phyloP scores from a whole-genome alignment of 176 grass and related monocot species.

The Phoenix roebelenii region DNA sequence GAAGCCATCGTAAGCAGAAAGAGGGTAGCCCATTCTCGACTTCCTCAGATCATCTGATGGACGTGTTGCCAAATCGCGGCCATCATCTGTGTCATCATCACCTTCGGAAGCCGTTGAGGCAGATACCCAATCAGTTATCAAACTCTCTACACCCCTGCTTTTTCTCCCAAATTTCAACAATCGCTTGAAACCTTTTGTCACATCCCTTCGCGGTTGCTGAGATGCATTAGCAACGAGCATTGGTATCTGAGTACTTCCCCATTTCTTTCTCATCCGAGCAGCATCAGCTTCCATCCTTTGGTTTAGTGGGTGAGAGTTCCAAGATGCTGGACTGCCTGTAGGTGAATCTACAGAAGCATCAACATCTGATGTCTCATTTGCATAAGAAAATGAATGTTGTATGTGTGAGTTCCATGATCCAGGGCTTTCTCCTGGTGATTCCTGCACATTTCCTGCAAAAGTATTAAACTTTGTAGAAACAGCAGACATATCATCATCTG shows the following conservation, averaged over 20 bases:
- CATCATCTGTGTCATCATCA: slow-evolving; percentile 8
- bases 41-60: slow-evolving; percentile 13
- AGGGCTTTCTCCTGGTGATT: slow-evolving; percentile 29
- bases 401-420: slow-evolving; percentile 60
- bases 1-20: slow-evolving; percentile 15
- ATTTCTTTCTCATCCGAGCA: slow-evolving; percentile 24
- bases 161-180: slow-evolving; percentile 60
- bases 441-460: slow-evolving; percentile 20
- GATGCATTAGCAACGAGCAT: slow-evolving; percentile 4
- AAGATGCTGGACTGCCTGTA: slow-evolving; percentile 23
- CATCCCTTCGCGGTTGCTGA: slow-evolving; percentile 40
- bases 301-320: slow-evolving; percentile 27
- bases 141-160: slow-evolving; percentile 25
- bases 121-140: slow-evolving; percentile 11
- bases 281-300: slow-evolving; percentile 25
- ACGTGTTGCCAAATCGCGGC: neutral
- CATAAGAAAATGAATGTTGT: slow-evolving; percentile 42
- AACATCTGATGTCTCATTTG: slow-evolving; percentile 27
- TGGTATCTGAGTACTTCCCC: slow-evolving; percentile 19
- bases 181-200: slow-evolving; percentile 42
- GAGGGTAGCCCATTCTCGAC: slow-evolving; percentile 1
- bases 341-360: slow-evolving; percentile 28
- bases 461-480: slow-evolving; percentile 30
- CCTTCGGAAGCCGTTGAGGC: slow-evolving; percentile 18
- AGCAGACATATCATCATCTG: slow-evolving; percentile 15